Base-by-base conservation (phyloP, 257 asterid species). In the Ilex asprella region DNA sequence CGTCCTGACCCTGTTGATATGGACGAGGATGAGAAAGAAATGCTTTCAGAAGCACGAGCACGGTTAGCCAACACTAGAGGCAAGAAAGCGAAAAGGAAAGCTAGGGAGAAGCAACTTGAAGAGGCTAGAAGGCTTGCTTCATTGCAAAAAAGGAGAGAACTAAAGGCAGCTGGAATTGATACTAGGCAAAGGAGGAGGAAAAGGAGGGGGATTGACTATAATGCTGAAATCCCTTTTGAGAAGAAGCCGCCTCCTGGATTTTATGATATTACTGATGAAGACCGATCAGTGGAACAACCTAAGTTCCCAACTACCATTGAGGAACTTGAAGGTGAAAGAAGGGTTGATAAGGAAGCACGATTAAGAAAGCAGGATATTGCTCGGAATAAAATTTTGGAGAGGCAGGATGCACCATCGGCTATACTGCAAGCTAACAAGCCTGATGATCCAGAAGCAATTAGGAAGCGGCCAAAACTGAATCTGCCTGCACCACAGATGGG, bases 1-100 rank as follows among this genome's bases (percentile, higher is more conserved):
- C 96, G 99, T 51, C 99, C 99, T 13, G 96, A 93, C 75, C 97
- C 99, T 27, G 99, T 90, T 64, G 99, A 89, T 66, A 93, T 89
- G 99, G 99, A 93, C 60, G 99, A 93, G 70, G 99, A 89, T 62
- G 99, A 93, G 84, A 93, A 93, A 72, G 99, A 93, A 83, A 93
- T 93, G 99, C 97, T 93, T 70, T 89, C 99, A 58, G 97, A 93
- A 82, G 97, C 97, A 21, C 79, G 99, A 41, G 97, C 99, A 29
- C 74, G 97, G 21, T 78, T 93, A 59, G 99, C 99, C 63, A 93
- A 93, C 79, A 93, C 99, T 6, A 82, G 97, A 68, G 97, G 99
- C 7, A 93, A 93, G 79, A 93, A 93, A 72, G 99, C 96, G 15
- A 93, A 93, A 68, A 78, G 99, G 69, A 93, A 93, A 79, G 99